Evolutionary conservation across 2,329 filamentous ascomycete species (phyloP), one percentile per base, ranked within the genome.

Genomic region (Trichoderma simmonsii): DNA sequence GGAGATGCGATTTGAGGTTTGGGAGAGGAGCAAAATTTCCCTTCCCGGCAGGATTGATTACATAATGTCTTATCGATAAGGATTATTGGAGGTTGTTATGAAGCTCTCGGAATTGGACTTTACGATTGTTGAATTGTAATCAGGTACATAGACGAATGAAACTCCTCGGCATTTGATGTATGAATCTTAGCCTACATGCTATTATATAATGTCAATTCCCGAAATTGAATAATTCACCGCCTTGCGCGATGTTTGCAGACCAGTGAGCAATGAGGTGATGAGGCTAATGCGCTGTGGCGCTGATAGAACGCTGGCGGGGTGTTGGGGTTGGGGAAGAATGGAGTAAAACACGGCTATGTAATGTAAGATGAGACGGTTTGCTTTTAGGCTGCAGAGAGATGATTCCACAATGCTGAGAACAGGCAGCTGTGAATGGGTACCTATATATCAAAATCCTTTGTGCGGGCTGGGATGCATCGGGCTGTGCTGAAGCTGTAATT

Each of bases 1-100:
- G 65, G 65, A 48, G 36, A 69, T 70, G 67, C 57, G 57, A 70
- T 70, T 70, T 70, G 56, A 62, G 30, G 67, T 32, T 34, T 21
- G 11, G 6, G 24, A 12, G 57, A 61, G 57, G 57, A 70, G 67
- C 67, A 70, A 70, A 70, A 70, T 70, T 70, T 70, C 67, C 67
- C 59, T 61, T 70, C n/a, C 57, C 28, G 56, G 67, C 39, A 59
- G 57, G 39, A 12, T n/a, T 62, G 39, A 26, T 70, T 70, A 70
- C 57, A 34, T 70, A 70, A 70, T 28, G 3, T 6, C 15, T 54
- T 70, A 70, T 70, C 67, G 67, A 70, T 70, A 70, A 62, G 39
- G 0, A 2, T 4, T 43, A 15, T 67, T 18, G 36, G 26, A 26
- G 26, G 26, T 26, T 26, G 26, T 26, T 26, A 8, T 39, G 30